Evolutionary conservation across 2,329 filamentous ascomycete genomes (phyloP), one percentile per base, ranked within the genome.

Genomic region (Monosporascus sp.): DNA sequence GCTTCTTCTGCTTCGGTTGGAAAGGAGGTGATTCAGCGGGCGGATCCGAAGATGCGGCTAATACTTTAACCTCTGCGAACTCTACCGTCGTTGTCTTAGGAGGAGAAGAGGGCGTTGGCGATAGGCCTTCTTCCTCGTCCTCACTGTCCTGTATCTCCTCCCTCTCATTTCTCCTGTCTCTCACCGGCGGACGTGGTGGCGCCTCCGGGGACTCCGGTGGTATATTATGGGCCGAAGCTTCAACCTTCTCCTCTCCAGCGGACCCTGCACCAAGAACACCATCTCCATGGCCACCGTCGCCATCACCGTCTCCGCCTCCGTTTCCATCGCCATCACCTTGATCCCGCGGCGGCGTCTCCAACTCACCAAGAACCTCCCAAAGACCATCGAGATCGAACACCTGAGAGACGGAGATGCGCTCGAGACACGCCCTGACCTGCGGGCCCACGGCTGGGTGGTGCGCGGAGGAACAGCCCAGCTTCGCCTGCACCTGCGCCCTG

Each of bases 301-400:
- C 19, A n/a, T n/a, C 37, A n/a, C 40, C 43, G 52, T 48, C 48
- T 50, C 37, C 26, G 51, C 41, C 20, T 19, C 44, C 19, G 11
- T 31, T 27, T 49, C 46, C 27, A 14, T 27, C 26, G 48, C 26
- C 24, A 47, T 49, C 17, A 41, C 38, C 11, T 38, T n/a, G n/a
- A n/a, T n/a, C n/a, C n/a, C n/a, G 31, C 14, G 52, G 46, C 8
- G 57, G 52, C 20, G 50, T 43, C 50, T 76, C 73, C 37, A 83
- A 59, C 59, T 86, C 83, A 2, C 64, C 67, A 36, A 86, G 60
- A 1, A 81, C 81, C 63, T 85, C 81, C 73, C 73, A 77, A 19
- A 86, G 59, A 0, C 83, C 83, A 46, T 83, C 75, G 11, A 83
- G 59, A 55, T 84, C 81, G 58, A 86, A 86, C 1, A 85, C 75